These are phyloP conservation scores for Beauveria varroae DNA, from an alignment of 2,329 filamentous ascomycete species.

Conservation along the genomic window DNA sequence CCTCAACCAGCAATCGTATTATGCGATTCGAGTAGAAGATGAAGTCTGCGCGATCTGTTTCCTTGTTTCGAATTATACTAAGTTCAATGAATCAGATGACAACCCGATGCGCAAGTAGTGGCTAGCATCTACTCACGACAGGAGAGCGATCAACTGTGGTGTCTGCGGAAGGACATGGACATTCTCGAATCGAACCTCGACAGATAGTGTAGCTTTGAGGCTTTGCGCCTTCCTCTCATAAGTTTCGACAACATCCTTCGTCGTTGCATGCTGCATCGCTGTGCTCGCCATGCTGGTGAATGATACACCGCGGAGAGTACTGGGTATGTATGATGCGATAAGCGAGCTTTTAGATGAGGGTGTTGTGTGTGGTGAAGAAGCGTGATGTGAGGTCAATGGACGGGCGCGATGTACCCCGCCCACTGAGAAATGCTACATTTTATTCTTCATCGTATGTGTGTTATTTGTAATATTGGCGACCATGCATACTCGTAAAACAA, in stretches of 20 bases:
- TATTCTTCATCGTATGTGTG: too few species aligned
- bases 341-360: background rate
- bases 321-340: background rate
- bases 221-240: slow-evolving; percentile 53
- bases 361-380: background rate
- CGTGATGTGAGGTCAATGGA: background rate
- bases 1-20: slow-evolving; percentile 91
- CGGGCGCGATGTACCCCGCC: too few species aligned
- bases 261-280: background rate
- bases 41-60: slow-evolving; percentile 88
- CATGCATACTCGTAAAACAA: too few species aligned
- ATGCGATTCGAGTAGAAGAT: slow-evolving; percentile 99
- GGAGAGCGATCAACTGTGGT: slow-evolving; percentile 89
- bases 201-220: slow-evolving; percentile 83
- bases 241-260: slow-evolving; percentile 5
- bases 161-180: slow-evolving; percentile 88
- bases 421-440: too few species aligned
- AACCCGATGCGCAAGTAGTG: slow-evolving; percentile 12
- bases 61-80: slow-evolving; percentile 91
- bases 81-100: slow-evolving; percentile 17
- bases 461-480: too few species aligned
- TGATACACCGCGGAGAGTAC: background rate
- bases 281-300: background rate
- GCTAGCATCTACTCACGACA: slow-evolving; percentile 65
- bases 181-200: slow-evolving; percentile 71